Conservation (phyloP, 2,329 filamentous ascomycete species). For the Tolypocladium album region DNA sequence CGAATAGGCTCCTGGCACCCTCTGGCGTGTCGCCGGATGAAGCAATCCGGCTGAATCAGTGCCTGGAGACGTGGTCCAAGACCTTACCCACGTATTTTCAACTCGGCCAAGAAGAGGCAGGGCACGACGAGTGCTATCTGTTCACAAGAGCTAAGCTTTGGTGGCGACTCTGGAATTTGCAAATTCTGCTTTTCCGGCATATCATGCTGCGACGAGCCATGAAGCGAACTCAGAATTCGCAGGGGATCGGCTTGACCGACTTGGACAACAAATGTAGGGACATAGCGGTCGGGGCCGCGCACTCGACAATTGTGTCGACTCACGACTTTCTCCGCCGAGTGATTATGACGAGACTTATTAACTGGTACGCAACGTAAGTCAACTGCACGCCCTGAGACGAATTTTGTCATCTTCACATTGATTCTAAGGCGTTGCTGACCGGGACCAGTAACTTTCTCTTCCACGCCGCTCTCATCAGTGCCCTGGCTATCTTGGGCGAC, state of each 20-base stretch:
- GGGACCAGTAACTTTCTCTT: slow-evolving; percentile 16
- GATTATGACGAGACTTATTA: slow-evolving; percentile 12
- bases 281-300: slow-evolving; percentile 14
- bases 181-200: slow-evolving; percentile 18
- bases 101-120: slow-evolving; percentile 5
- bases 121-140: slow-evolving; percentile 9
- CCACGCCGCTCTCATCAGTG: slow-evolving; percentile 18
- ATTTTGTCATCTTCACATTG: background rate
- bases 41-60: slow-evolving; percentile 12
- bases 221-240: slow-evolving; percentile 6
- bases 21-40: slow-evolving; percentile 13
- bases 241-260: slow-evolving; percentile 2
- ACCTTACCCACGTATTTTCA: slow-evolving; percentile 15
- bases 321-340: slow-evolving; percentile 10
- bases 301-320: slow-evolving; percentile 15
- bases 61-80: slow-evolving; percentile 14
- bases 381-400: background rate
- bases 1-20: slow-evolving; percentile 16
- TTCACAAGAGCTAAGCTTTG: slow-evolving; percentile 16
- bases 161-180: slow-evolving; percentile 22
- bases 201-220: slow-evolving; percentile 15
- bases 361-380: slow-evolving; percentile 17
- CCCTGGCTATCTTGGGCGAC: slow-evolving; percentile 16
- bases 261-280: slow-evolving; percentile 12
- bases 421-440: background rate